Evolutionary conservation across 1,284 basidiomycete genomes (phyloP).

Genomic region (Cerioporus squamosus): DNA sequence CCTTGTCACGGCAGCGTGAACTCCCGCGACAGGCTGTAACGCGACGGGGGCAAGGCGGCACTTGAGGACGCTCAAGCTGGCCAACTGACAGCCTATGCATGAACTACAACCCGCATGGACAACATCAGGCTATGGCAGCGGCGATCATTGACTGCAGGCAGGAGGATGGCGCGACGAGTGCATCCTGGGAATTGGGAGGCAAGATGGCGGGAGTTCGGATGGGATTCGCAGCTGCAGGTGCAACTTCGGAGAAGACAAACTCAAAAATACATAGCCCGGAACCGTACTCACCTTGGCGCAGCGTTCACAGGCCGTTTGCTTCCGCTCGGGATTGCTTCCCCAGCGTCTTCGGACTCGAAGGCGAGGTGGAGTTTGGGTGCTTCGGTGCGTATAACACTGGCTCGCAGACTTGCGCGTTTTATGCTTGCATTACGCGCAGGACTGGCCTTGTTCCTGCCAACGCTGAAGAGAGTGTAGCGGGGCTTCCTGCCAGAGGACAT

Average conservation of each 20-base stretch:
- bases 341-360: background rate
- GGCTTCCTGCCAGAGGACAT: slow-evolving; percentile 1
- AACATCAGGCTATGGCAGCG: too few species aligned
- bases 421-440: slow-evolving; percentile 17
- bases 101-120: too few species aligned
- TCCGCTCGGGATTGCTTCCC: background rate
- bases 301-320: background rate
- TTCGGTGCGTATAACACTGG: slow-evolving; percentile 10
- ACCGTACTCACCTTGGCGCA: slow-evolving; percentile 4
- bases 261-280: background rate
- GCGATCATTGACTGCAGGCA: too few species aligned
- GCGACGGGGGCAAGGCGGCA: too few species aligned
- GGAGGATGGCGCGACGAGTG: too few species aligned
- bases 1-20: too few species aligned
- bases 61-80: too few species aligned
- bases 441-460: slow-evolving; percentile 18
- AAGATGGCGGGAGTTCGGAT: background rate
- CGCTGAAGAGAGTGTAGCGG: slow-evolving; percentile 15
- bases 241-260: background rate
- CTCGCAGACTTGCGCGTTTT: slow-evolving; percentile 14
- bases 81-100: too few species aligned
- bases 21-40: too few species aligned
- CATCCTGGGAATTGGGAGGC: too few species aligned
- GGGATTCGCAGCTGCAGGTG: background rate
- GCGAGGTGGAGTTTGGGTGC: slow-evolving; percentile 8